A percentile compares a stretch with the other conserved stretches of the same genome.
phyloP scores from a whole-genome alignment of 192 early-diverging fungal species.

The Chytriomyces sp. region DNA sequence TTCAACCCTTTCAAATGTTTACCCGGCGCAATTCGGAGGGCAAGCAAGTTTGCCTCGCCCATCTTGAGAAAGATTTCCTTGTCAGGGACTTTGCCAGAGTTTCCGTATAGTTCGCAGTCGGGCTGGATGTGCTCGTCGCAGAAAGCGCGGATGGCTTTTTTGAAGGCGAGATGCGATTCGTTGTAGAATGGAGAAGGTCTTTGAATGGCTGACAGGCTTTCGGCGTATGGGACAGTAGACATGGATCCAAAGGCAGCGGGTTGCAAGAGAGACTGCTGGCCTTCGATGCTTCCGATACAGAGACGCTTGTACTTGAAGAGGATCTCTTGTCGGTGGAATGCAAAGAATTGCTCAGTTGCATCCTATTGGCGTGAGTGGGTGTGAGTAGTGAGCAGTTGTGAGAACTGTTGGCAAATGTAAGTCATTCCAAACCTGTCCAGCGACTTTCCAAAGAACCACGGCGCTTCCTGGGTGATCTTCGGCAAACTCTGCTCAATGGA shows the following conservation, averaged over 20 bases:
- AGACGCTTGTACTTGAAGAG: slow-evolving; percentile 29
- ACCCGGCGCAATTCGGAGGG: slow-evolving; percentile 48
- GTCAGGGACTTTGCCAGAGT: background rate
- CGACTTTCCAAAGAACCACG: slow-evolving; percentile 56
- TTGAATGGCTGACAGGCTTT: background rate
- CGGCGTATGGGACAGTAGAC: slow-evolving; percentile 29
- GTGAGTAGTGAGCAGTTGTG: background rate
- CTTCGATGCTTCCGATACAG: slow-evolving; percentile 41
- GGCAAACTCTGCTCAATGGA: slow-evolving; percentile 31
- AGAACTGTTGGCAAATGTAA: background rate
- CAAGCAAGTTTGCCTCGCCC: slow-evolving; percentile 47
- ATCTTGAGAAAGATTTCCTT: slow-evolving; percentile 46
- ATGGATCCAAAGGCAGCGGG: background rate
- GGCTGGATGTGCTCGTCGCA: slow-evolving; percentile 28
- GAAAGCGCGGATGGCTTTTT: slow-evolving; percentile 50
- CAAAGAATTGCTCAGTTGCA: slow-evolving; percentile 26
- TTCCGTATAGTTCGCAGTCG: background rate
- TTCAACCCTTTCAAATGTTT: slow-evolving; percentile 45
- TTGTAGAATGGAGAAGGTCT: slow-evolving; percentile 50
- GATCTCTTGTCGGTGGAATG: slow-evolving; percentile 23
- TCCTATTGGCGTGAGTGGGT: background rate
- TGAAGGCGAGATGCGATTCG: slow-evolving; percentile 48
- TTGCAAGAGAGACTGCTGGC: slow-evolving; percentile 39
- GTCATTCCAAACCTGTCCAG: slow-evolving; percentile 57
- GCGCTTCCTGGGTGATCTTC: slow-evolving; percentile 37